Percentiles rank a stretch among this genome's conserved stretches.
Conservation (phyloP, 108 stramenopile species). For the Bacterosira constricta region DNA sequence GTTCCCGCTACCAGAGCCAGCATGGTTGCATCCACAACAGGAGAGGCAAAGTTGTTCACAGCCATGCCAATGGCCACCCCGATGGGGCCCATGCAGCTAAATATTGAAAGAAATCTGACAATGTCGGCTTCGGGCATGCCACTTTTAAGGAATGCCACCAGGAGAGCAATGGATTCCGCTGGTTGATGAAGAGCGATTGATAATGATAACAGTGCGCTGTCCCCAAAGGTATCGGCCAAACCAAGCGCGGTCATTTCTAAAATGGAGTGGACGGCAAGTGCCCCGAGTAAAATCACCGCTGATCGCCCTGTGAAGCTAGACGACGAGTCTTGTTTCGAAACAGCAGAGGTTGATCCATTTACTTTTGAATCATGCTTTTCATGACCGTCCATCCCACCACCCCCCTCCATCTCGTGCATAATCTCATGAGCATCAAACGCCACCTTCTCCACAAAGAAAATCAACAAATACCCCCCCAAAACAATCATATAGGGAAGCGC, state of each 20-base stretch:
- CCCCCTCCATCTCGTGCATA: slow-evolving; percentile 79
- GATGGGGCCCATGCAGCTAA: slow-evolving; percentile 89
- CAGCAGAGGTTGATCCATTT: slow-evolving; percentile 13
- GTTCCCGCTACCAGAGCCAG: slow-evolving; percentile 97
- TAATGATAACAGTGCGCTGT: slow-evolving; percentile 87
- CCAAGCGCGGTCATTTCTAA: slow-evolving; percentile 97
- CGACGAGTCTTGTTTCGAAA: slow-evolving; percentile 3
- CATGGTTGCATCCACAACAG: slow-evolving; percentile 93
- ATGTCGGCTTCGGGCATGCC: slow-evolving; percentile 90
- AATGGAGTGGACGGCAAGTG: slow-evolving; percentile 93
- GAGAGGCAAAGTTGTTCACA: slow-evolving; percentile 87
- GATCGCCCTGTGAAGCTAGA: slow-evolving; percentile 65
- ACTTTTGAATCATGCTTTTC: slow-evolving; percentile 15
- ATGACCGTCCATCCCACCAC: slow-evolving; percentile 40
- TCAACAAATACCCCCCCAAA: slow-evolving; percentile 89
- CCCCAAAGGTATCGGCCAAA: slow-evolving; percentile 78
- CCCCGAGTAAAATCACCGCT: slow-evolving; percentile 93
- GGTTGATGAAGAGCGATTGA: slow-evolving; percentile 97
- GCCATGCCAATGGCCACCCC: slow-evolving; percentile 87
- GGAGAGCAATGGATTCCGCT: slow-evolving; percentile 95
- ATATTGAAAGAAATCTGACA: slow-evolving; percentile 78
- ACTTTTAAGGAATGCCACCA: slow-evolving; percentile 96
- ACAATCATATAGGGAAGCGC: slow-evolving; percentile 82
- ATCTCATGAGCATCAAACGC: slow-evolving; percentile 93
- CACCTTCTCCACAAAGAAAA: slow-evolving; percentile 97